These are phyloP conservation scores for Alternaria brassicicola DNA, from an alignment of 2,329 filamentous ascomycete genomes.

Conservation along the genomic window DNA sequence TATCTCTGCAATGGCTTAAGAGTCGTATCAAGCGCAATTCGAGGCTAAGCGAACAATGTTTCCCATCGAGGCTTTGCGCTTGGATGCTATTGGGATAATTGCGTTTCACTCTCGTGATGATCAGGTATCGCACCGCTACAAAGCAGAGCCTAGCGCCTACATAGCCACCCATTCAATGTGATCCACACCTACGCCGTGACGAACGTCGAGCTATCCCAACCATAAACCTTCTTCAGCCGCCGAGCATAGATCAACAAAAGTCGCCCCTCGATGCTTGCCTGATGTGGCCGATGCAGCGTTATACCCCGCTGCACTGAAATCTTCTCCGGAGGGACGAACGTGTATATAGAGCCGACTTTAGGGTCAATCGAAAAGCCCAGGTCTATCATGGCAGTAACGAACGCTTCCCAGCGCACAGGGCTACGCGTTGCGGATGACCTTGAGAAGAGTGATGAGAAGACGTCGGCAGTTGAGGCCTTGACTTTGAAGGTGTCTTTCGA, in stretches of 20 bases:
- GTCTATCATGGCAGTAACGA: constrained; percentile 22
- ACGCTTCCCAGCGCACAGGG: constrained; percentile 24
- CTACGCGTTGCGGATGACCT: constrained; percentile 28
- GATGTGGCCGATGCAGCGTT: constrained; percentile 26
- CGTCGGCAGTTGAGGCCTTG: constrained; percentile 45
- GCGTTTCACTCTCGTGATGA: background rate
- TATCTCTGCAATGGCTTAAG: accelerated
- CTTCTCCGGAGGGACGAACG: constrained; percentile 16
- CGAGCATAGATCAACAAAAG: constrained; percentile 13
- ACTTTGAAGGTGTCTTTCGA: constrained; percentile 43
- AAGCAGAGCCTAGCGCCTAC: background rate
- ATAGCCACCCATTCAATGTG: background rate
- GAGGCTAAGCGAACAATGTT: no score
- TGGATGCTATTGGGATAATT: background rate
- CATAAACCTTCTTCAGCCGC: constrained; percentile 18
- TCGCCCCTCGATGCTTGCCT: constrained; percentile 20
- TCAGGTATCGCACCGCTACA: background rate
- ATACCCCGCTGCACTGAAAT: constrained; percentile 2
- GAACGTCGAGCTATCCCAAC: constrained; percentile 21
- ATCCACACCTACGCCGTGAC: background rate
- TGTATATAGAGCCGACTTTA: constrained; percentile 22
- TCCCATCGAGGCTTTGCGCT: no score
- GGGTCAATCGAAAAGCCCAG: constrained; percentile 18
- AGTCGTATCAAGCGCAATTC: background rate
- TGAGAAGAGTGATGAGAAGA: constrained; percentile 47